Evolutionary conservation across 306 rosid genomes (phyloP).

Genomic region (Crotalaria pallida): DNA sequence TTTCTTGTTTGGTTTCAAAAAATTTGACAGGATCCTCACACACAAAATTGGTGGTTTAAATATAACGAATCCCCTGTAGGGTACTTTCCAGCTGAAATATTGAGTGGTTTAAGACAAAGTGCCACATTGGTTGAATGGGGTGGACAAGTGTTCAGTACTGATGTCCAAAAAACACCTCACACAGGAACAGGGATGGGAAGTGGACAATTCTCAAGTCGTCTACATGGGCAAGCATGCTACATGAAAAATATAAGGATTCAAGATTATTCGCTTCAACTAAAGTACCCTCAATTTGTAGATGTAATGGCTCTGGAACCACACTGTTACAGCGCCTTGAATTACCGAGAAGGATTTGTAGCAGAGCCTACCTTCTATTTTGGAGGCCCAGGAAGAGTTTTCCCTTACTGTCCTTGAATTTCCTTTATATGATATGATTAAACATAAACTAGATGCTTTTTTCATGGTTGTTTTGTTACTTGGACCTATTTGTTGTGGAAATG

Average conservation of each 20-base stretch:
- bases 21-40: constrained; percentile 23
- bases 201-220: constrained; percentile 28
- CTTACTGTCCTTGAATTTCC: constrained; percentile 34
- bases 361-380: constrained; percentile 58
- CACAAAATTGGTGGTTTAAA: constrained; percentile 61
- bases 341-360: not conserved
- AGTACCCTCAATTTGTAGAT: constrained; percentile 38
- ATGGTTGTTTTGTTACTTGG: not conserved
- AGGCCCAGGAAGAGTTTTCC: constrained; percentile 43
- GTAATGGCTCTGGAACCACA: constrained; percentile 21
- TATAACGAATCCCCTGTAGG: constrained; percentile 20
- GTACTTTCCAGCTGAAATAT: constrained; percentile 42
- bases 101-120: constrained; percentile 16
- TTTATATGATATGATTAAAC: not conserved
- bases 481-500: not conserved
- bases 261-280: constrained; percentile 38
- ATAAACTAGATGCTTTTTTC: not conserved
- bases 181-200: constrained; percentile 66
- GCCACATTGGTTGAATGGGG: constrained; percentile 63
- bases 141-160: constrained; percentile 51
- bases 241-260: constrained; percentile 28
- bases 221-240: constrained; percentile 25
- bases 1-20: not conserved
- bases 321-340: constrained; percentile 38
- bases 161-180: constrained; percentile 41